phyloP scores from a whole-genome alignment of 1,139 yeast genomes.

The Kodamaea sp. region DNA sequence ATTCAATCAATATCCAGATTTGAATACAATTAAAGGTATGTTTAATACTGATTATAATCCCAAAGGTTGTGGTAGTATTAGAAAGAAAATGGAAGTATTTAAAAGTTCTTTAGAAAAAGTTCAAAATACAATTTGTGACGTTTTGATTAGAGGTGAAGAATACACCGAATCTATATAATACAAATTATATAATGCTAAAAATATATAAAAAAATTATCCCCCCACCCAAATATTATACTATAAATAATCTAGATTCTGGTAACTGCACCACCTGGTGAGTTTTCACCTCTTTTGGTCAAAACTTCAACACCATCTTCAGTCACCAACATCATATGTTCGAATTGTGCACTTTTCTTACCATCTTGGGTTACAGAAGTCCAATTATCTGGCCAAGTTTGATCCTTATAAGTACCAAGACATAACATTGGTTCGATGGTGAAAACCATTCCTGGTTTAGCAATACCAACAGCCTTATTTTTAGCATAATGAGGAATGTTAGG shows the following conservation, averaged over 20 bases:
- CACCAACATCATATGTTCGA: conserved; percentile 87
- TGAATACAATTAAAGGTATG: conserved; percentile 21
- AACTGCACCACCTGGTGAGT: conserved; percentile 12
- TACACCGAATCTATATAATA: not conserved
- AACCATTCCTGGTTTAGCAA: conserved; percentile 93
- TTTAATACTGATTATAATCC: conserved; percentile 15
- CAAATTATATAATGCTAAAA: not conserved
- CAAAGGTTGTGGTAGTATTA: conserved; percentile 17
- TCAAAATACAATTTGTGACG: conserved; percentile 25
- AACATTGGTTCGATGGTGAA: conserved; percentile 99
- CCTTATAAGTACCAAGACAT: conserved; percentile 80
- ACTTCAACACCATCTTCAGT: conserved; percentile 95
- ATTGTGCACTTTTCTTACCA: conserved; percentile 88
- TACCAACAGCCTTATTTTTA: conserved; percentile 87
- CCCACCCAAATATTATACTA: not conserved
- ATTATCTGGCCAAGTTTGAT: conserved; percentile 92
- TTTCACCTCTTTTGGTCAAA: conserved; percentile 53
- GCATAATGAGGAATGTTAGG: conserved; percentile 96
- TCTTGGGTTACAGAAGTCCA: conserved; percentile 95
- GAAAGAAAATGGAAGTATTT: conserved; percentile 26
- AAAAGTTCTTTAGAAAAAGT: conserved; percentile 25
- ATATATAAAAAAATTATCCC: not conserved
- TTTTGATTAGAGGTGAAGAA: conserved; percentile 21
- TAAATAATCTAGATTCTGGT: conserved; percentile 1
- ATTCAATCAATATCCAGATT: conserved; percentile 19